phyloP scores from a whole-genome alignment of 768 basidiomycete species.

The Imleria badia region DNA sequence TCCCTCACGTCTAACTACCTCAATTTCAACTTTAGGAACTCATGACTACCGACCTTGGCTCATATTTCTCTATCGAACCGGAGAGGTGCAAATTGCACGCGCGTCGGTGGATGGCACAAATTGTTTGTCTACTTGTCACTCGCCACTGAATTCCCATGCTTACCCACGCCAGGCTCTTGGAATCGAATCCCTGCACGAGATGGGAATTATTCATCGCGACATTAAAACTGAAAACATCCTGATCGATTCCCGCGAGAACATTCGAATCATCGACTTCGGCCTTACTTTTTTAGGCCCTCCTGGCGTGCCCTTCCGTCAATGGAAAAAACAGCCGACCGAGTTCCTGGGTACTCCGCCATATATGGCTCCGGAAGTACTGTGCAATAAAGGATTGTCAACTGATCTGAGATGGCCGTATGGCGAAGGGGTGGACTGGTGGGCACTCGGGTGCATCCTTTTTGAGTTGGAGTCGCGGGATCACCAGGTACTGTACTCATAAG shows the following conservation, averaged over 20 bases:
- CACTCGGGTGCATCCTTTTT: constrained; percentile 40
- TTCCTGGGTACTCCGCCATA: constrained; percentile 37
- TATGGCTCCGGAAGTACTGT: constrained; percentile 43
- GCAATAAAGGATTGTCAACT: constrained; percentile 17
- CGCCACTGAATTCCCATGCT: not conserved
- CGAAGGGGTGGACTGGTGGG: constrained; percentile 41
- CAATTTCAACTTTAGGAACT: constrained; percentile 33
- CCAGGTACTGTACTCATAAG: constrained; percentile 19
- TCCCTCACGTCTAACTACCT: not conserved
- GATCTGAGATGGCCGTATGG: constrained; percentile 28
- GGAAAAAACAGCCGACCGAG: constrained; percentile 21
- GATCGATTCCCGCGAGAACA: constrained; percentile 42
- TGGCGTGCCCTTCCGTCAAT: constrained; percentile 9
- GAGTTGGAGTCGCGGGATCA: constrained; percentile 34
- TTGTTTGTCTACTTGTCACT: constrained; percentile 24
- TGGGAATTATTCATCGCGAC: constrained; percentile 68
- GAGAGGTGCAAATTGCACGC: constrained; percentile 28
- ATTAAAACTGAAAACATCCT: constrained; percentile 72
- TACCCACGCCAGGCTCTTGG: constrained; percentile 36
- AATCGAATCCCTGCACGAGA: constrained; percentile 47
- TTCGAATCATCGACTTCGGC: constrained; percentile 45
- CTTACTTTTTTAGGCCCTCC: constrained; percentile 26
- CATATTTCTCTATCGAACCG: constrained; percentile 27
- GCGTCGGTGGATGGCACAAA: constrained; percentile 41
- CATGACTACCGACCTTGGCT: constrained; percentile 38